These are phyloP conservation scores for Pecoramyces ruminantium DNA, from an alignment of 192 early-diverging fungal genomes.

Conservation along the genomic window DNA sequence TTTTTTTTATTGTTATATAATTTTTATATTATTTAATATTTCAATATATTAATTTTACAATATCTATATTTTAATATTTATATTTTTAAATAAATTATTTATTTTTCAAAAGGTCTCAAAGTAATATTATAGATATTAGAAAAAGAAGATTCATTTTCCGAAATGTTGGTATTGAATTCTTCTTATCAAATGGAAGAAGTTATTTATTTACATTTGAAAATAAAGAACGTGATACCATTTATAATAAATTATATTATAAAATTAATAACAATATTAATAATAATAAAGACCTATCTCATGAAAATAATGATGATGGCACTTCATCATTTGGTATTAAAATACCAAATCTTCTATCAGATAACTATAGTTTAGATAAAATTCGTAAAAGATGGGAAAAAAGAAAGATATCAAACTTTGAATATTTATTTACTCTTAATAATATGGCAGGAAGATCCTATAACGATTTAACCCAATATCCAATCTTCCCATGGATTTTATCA, in stretches of 20 bases:
- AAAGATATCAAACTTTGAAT: slow-evolving; percentile 91
- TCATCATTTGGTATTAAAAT: slow-evolving; percentile 21
- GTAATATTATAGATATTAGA: not conserved
- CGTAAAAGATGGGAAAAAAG: slow-evolving; percentile 67
- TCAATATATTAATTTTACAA: no score
- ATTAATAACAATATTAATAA: slow-evolving; percentile 17
- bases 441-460: slow-evolving; percentile 49
- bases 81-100: no score
- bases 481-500: slow-evolving; percentile 84
- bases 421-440: slow-evolving; percentile 84
- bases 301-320: slow-evolving; percentile 4
- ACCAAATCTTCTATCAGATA: slow-evolving; percentile 39
- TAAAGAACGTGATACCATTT: slow-evolving; percentile 46
- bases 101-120: slow-evolving; percentile 4
- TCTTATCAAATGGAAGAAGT: slow-evolving; percentile 57
- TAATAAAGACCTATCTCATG: slow-evolving; percentile 15
- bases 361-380: slow-evolving; percentile 40
- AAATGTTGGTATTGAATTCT: slow-evolving; percentile 61
- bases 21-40: no score
- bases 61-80: no score
- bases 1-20: no score
- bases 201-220: slow-evolving; percentile 52
- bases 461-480: slow-evolving; percentile 91
- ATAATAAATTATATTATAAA: slow-evolving; percentile 36
- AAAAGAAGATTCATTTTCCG: slow-evolving; percentile 32